Percentiles rank a stretch among this genome's conserved stretches.
Conservation (phyloP, 2,329 filamentous ascomycete genomes). For the Fusarium oxysporum region DNA sequence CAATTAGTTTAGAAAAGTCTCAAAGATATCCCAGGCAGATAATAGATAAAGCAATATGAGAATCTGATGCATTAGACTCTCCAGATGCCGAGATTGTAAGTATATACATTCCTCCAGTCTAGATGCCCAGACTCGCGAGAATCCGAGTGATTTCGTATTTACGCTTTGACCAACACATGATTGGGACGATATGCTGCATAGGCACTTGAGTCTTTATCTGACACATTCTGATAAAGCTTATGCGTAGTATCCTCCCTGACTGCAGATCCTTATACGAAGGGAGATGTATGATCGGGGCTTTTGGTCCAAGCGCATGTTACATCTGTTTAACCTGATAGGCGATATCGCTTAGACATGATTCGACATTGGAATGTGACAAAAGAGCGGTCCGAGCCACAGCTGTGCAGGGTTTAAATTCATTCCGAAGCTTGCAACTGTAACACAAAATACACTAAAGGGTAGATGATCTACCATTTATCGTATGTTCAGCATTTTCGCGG, state of each 20-base stretch:
- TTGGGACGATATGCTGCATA: background rate
- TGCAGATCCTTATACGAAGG: background rate
- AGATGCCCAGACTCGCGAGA: background rate
- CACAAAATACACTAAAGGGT: background rate
- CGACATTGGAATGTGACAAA: background rate
- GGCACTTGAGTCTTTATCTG: background rate
- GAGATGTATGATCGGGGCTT: background rate
- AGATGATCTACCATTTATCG: background rate
- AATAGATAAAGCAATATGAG: background rate
- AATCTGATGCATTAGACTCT: background rate
- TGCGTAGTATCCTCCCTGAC: too few species aligned
- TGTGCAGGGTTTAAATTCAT: background rate
- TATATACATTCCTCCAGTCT: background rate
- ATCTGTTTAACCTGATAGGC: background rate
- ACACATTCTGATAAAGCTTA: background rate
- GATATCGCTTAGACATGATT: background rate
- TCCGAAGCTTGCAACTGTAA: background rate
- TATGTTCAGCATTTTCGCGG: background rate
- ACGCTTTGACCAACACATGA: background rate
- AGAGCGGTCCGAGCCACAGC: background rate
- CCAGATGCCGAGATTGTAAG: background rate
- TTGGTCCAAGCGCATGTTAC: background rate
- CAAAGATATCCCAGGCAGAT: background rate
- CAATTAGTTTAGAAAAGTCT: too few species aligned
- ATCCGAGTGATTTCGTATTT: background rate